Conservation (phyloP, 805 yeast species). For the Yarrowia hollandica region DNA sequence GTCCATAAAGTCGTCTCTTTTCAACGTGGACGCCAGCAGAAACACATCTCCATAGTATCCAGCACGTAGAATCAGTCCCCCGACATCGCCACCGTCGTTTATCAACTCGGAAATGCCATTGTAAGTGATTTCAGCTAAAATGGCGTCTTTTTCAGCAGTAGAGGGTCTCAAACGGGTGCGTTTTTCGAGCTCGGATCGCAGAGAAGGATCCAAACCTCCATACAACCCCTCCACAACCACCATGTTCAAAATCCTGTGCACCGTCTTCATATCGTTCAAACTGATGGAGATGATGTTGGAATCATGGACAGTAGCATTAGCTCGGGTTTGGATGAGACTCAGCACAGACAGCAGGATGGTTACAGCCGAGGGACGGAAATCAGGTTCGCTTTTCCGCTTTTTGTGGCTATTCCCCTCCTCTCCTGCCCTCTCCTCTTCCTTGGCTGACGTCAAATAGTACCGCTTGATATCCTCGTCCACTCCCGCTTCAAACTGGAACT, state of each 20-base stretch:
- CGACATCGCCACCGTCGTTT: constrained; percentile 14
- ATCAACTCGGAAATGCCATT: constrained; percentile 9
- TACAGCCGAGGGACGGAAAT: background rate
- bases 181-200: constrained; percentile 59
- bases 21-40: background rate
- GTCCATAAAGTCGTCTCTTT: background rate
- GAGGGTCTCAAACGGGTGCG: constrained; percentile 45
- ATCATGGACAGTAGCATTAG: constrained; percentile 9
- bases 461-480: constrained; percentile 3
- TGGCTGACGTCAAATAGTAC: constrained; percentile 16
- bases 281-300: constrained; percentile 54
- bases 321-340: background rate
- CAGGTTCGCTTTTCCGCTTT: constrained; percentile 14
- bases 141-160: background rate
- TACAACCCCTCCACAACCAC: constrained; percentile 72
- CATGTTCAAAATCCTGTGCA: constrained; percentile 63
- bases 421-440: background rate
- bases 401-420: background rate
- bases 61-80: constrained; percentile 15
- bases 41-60: constrained; percentile 23
- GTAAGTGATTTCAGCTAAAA: constrained; percentile 11
- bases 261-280: constrained; percentile 76
- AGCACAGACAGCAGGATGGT: background rate
- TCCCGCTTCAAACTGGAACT: background rate
- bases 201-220: constrained; percentile 44